phyloP scores from a whole-genome alignment of 164 flowering plant species.

The Nymphaea colorata region DNA sequence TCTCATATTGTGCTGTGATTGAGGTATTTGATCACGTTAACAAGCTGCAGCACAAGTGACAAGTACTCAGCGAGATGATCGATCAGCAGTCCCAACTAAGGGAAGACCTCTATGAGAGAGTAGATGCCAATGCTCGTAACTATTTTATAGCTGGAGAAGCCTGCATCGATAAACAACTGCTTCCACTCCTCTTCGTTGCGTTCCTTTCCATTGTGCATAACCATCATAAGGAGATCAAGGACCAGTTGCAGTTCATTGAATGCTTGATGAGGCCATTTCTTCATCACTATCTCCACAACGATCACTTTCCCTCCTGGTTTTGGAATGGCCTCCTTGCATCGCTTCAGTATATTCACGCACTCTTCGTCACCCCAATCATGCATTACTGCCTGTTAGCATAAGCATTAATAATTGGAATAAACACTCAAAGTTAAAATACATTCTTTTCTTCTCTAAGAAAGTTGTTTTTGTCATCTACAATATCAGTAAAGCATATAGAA shows the following conservation, averaged over 20 bases:
- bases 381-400: conserved; percentile 19
- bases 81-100: conserved; percentile 3
- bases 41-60: too few species aligned
- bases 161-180: conserved; percentile 20
- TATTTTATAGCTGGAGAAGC: conserved; percentile 21
- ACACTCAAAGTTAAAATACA: too few species aligned
- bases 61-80: too few species aligned
- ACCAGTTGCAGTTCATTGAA: not conserved
- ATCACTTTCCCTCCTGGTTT: conserved; percentile 31
- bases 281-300: conserved; percentile 23
- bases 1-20: too few species aligned
- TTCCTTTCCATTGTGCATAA: conserved; percentile 26
- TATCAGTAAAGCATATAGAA: too few species aligned
- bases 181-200: conserved; percentile 35
- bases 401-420: too few species aligned
- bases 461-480: too few species aligned
- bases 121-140: conserved; percentile 16
- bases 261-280: conserved; percentile 1
- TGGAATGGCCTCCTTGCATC: conserved; percentile 25
- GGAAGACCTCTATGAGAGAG: conserved; percentile 28
- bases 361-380: conserved; percentile 34
- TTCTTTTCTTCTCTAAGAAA: too few species aligned
- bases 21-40: too few species aligned
- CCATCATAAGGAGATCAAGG: conserved; percentile 26
- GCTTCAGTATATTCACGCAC: conserved; percentile 21